Conservation (phyloP, 2,329 filamentous ascomycete genomes). For the Apiospora saccharicola region DNA sequence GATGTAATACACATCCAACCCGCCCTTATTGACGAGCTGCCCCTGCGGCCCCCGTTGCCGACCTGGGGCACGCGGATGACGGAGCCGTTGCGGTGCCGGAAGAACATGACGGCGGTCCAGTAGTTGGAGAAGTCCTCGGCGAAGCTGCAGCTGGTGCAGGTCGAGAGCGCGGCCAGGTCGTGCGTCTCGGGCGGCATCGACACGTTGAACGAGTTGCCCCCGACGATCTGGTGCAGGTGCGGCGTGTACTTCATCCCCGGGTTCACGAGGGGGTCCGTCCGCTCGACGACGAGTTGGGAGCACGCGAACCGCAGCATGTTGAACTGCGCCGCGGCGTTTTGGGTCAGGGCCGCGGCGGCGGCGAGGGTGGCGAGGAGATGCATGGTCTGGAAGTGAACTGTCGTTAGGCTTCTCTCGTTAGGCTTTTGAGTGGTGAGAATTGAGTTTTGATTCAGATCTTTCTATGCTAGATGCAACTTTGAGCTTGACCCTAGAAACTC, state of each 20-base stretch:
- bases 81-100: constrained; percentile 51
- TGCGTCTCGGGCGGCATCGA: constrained; percentile 49
- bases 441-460: neutral
- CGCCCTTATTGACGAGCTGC: constrained; percentile 51
- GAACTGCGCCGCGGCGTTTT: constrained; percentile 42
- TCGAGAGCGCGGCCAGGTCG: constrained; percentile 46
- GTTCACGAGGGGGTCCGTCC: constrained; percentile 55
- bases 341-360: constrained; percentile 42
- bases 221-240: constrained; percentile 56
- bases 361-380: constrained; percentile 32
- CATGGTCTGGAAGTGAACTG: too few species aligned
- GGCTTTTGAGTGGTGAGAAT: neutral
- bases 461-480: neutral
- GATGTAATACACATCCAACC: constrained; percentile 54
- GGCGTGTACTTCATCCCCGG: constrained; percentile 53
- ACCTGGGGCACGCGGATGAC: constrained; percentile 53
- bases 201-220: constrained; percentile 54
- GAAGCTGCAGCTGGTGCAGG: constrained; percentile 54
- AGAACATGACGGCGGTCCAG: constrained; percentile 57
- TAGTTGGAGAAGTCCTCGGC: constrained; percentile 55
- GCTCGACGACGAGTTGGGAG: constrained; percentile 56
- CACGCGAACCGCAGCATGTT: constrained; percentile 57
- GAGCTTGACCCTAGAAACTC: constrained; percentile 12
- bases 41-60: constrained; percentile 55
- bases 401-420: too few species aligned